Conservation (phyloP, 2,329 filamentous ascomycete species). For the Thelonectria blattea region DNA sequence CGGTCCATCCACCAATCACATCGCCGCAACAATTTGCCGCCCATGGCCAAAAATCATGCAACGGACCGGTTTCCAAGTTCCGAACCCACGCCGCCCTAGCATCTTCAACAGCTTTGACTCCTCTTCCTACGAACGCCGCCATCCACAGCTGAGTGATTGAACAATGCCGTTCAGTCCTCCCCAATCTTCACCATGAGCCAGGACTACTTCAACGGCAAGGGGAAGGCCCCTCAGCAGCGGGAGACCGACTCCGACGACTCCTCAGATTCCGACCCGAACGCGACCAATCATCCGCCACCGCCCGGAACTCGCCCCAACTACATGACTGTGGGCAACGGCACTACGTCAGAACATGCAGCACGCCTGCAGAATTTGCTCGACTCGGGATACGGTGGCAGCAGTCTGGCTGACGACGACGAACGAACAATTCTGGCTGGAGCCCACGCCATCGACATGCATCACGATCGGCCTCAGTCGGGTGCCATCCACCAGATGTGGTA, state of each 20-base stretch:
- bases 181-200: conserved; percentile 61
- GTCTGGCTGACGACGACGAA: conserved; percentile 69
- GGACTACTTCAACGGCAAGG: conserved; percentile 62
- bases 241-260: conserved; percentile 36
- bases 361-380: conserved; percentile 84
- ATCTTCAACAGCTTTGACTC: conserved; percentile 28
- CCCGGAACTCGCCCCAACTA: conserved; percentile 64
- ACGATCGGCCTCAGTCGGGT: conserved; percentile 66
- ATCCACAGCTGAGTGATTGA: conserved; percentile 16
- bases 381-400: conserved; percentile 92
- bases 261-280: conserved; percentile 28
- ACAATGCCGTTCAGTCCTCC: conserved; percentile 45
- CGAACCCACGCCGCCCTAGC: conserved; percentile 20
- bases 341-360: conserved; percentile 80
- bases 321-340: conserved; percentile 87
- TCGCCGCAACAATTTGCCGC: conserved; percentile 40
- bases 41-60: conserved; percentile 41
- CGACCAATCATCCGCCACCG: conserved; percentile 39
- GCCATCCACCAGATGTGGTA: conserved; percentile 94
- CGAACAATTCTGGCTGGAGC: conserved; percentile 53
- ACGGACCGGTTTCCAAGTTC: conserved; percentile 35
- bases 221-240: conserved; percentile 51
- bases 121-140: conserved; percentile 30
- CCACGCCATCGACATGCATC: conserved; percentile 53
- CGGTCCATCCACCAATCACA: conserved; percentile 39